These are phyloP conservation scores for Dorcoceras hygrometricum DNA, from an alignment of 257 asterid genomes.

Conservation along the genomic window DNA sequence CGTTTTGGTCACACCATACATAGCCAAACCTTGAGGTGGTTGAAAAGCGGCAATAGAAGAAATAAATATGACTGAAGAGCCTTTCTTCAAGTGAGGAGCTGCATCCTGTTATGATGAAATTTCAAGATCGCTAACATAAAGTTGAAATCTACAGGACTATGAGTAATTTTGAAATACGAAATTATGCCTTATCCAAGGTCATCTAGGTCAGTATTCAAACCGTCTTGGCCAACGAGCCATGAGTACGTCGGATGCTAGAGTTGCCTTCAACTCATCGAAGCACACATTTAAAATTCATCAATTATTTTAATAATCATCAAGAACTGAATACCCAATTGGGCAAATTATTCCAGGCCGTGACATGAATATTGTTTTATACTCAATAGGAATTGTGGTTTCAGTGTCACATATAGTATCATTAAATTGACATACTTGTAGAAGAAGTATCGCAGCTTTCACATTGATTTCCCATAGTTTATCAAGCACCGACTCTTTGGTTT, in stretches of 20 bases:
- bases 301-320: no score
- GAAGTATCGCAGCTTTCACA: slow-evolving; percentile 70
- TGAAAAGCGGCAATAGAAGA: slow-evolving; percentile 64
- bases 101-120: slow-evolving; percentile 48
- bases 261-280: background rate
- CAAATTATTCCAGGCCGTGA: background rate
- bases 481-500: slow-evolving; percentile 69
- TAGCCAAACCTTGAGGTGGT: slow-evolving; percentile 60
- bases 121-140: slow-evolving; percentile 8
- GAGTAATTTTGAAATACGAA: no score
- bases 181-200: background rate
- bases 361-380: background rate
- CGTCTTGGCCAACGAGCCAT: background rate
- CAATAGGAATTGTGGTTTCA: background rate
- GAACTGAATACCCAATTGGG: background rate
- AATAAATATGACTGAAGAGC: slow-evolving; percentile 67
- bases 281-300: no score
- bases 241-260: background rate
- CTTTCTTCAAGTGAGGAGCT: slow-evolving; percentile 68
- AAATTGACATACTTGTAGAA: slow-evolving; percentile 63
- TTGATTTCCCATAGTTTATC: slow-evolving; percentile 96
- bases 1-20: slow-evolving; percentile 93
- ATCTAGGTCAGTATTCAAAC: background rate
- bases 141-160: background rate
- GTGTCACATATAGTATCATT: background rate